Evolutionary conservation across 1,139 yeast species (phyloP), one percentile per base, ranked within the genome.

Genomic region (Diutina neorugosa): DNA sequence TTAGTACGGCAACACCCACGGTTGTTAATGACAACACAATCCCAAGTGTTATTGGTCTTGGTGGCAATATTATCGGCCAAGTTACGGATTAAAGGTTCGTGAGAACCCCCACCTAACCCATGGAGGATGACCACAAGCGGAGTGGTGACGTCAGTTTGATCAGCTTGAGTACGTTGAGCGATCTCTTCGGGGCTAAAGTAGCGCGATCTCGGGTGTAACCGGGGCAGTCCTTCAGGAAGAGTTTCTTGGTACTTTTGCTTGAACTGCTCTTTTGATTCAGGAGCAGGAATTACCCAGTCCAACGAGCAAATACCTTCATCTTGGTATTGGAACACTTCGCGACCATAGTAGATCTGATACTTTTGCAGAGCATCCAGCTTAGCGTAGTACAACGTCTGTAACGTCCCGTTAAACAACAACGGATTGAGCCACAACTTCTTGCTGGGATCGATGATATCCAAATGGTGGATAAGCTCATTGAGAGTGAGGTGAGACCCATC

Each of bases 61-160:
- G 57, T 58, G 49, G 58, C 62, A 53, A 78, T 62, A 44, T 67
- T 61, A 48, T 69, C 69, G 27, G 74, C 75, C 54, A 84, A 65
- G 55, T 91, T 82, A 56, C 96, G 79, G 55, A 90, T 85, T 61
- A 90, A 82, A 2, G 93, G 81, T 64, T 91, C 97, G 60, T 89
- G 95, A 20, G 96, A 85, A 0, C 97, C 96, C 20, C 97, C 97
- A 4, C 89, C 91, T 44, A 91, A 76, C 0, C 97, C 98, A 63
- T 91, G 97, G 52, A 84, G 69, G 5, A 85, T 73, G 25, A 90
- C 77, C 40, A 86, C 76, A 54, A 90, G 69, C 1, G 96, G 96
- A 54, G 71, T 77, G 1, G 63, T 58, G 12, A 62, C 56, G 4
- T 69, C 65, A 31, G 47, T 62, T 31, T 65, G 64, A 1, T 63